Base-by-base conservation (phyloP, 2,329 filamentous ascomycete genomes). In the Colletotrichum cordylinicola region DNA sequence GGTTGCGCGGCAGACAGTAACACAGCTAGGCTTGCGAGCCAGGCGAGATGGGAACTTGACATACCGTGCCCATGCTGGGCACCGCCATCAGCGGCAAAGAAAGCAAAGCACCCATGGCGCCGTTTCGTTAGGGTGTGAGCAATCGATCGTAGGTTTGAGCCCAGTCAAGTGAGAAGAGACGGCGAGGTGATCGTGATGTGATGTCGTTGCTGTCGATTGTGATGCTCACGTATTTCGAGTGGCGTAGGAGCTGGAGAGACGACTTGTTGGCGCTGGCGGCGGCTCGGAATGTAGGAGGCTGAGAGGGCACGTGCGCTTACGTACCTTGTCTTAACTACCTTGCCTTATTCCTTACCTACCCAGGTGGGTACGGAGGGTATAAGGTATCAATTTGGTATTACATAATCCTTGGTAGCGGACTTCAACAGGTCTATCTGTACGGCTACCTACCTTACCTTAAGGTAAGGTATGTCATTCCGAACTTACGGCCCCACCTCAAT, bases 21-120 rank as follows among this genome's bases (percentile, higher is more conserved):
- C 24, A 29, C 10, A 33, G 29, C n/a, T 56, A 12, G 37, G 33
- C 48, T 67, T 21, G 8, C 15, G 37, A 24, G 24, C 31, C 43
- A 35, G 61, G 73, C 39, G 65, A 70, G 68, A 78, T 78, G 68
- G 37, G 64, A 58, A 67, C 60, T 71, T 67, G 66, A 90, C 94
- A 78, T 93, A 98, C 95, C 70, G 96, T 95, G 84, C 95, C 92
- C 79, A 95, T 87, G 87, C 95, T 95, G 78, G 97, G 97, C 79
- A 99, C 85, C 79, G 95, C 96, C 86, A 99, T 88, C 78, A 99
- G 89, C 80, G 97, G 97, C 77, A 99, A 85, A 77, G 96, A 98
- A 71, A 99, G 90, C 81, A 98, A 88, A 80, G 95, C 96, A 82
- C 97, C 97, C 97, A 99, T 99, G 68, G 73, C 80, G 72, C 71